Percentiles rank a stretch among this genome's conserved stretches.
These are phyloP conservation scores for Parietichytrium sp. DNA, from an alignment of 108 stramenopile species.

Conservation along the genomic window DNA sequence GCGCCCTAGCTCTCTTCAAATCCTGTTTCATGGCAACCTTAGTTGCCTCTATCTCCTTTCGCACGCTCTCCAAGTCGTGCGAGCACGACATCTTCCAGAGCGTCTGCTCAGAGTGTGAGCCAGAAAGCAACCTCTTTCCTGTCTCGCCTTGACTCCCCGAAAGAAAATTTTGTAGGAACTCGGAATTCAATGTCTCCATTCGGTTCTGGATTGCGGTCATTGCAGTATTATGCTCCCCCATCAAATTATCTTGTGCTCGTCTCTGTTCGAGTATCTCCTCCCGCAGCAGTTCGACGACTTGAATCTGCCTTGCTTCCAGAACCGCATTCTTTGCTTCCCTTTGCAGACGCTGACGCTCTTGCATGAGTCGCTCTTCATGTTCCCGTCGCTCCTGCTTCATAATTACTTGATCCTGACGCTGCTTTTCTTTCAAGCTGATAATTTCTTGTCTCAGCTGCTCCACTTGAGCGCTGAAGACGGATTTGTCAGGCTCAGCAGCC, in stretches of 20 bases:
- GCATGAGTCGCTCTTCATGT: background rate
- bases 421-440: background rate
- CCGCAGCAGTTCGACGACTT: background rate
- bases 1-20: background rate
- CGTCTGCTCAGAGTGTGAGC: no score
- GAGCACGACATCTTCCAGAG: no score
- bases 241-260: background rate
- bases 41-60: background rate
- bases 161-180: no score
- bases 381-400: constrained; percentile 1
- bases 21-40: background rate
- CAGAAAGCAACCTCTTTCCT: no score
- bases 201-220: background rate
- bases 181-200: no score
- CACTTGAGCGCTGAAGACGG: no score
- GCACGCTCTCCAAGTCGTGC: background rate
- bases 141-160: no score
- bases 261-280: background rate
- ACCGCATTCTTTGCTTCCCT: background rate
- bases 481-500: no score
- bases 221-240: background rate
- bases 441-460: background rate
- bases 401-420: background rate
- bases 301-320: background rate
- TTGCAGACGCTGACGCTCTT: background rate